These are phyloP conservation scores for Pseudogymnoascus sp. DNA, from an alignment of 2,329 filamentous ascomycete species.

Conservation along the genomic window DNA sequence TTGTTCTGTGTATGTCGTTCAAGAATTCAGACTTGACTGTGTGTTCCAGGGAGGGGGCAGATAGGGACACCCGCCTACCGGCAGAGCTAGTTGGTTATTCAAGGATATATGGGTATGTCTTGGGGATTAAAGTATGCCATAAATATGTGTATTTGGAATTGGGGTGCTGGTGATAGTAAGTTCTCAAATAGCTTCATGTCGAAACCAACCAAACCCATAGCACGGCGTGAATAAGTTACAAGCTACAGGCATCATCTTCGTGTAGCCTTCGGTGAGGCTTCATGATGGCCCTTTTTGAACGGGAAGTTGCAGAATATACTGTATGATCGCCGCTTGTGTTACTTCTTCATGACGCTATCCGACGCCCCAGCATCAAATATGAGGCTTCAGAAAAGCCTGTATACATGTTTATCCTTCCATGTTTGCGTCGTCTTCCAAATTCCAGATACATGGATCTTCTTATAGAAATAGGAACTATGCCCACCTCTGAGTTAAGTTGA, in stretches of 20 bases:
- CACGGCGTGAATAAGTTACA: background rate
- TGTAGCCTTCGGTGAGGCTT: background rate
- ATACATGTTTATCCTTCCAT: background rate
- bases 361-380: background rate
- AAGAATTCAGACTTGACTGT: background rate
- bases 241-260: background rate
- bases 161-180: background rate
- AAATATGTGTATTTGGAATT: background rate
- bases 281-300: background rate
- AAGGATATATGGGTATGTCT: background rate
- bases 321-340: background rate
- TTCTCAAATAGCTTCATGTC: background rate
- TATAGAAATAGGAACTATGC: background rate
- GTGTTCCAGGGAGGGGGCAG: background rate
- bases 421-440: background rate
- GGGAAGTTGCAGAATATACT: background rate
- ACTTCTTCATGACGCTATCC: background rate
- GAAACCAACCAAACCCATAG: background rate
- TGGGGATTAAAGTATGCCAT: background rate
- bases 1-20: background rate
- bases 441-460: background rate
- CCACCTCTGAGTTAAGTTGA: background rate
- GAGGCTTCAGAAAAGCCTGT: background rate
- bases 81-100: background rate
- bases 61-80: background rate